Evolutionary conservation across 768 basidiomycete species (phyloP).

Genomic region (Scleroderma bovista): DNA sequence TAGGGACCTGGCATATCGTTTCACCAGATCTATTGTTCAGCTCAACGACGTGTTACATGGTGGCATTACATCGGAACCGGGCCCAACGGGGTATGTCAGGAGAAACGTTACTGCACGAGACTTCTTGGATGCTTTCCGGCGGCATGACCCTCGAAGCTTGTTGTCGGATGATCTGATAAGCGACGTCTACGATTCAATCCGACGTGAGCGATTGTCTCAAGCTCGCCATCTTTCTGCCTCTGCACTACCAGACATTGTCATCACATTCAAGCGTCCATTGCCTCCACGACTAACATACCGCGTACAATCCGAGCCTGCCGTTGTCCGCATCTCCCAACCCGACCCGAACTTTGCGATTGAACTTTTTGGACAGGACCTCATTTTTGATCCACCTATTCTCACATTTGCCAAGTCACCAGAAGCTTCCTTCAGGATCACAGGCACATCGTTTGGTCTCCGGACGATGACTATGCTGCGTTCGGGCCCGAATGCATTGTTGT

Average conservation of each 20-base stretch:
- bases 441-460: conserved; percentile 77
- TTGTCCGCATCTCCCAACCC: conserved; percentile 76
- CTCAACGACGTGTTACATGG: conserved; percentile 86
- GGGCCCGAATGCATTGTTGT: conserved; percentile 78
- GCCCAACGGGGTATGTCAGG: conserved; percentile 46
- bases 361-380: conserved; percentile 80
- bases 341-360: conserved; percentile 83
- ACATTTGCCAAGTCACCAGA: conserved; percentile 74
- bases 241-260: conserved; percentile 43
- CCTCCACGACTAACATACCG: conserved; percentile 83
- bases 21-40: conserved; percentile 78
- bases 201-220: conserved; percentile 65
- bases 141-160: conserved; percentile 63
- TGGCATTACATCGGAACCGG: conserved; percentile 56
- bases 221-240: conserved; percentile 45
- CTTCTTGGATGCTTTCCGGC: conserved; percentile 80
- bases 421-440: conserved; percentile 86
- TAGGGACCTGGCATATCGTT: conserved; percentile 69
- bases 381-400: conserved; percentile 82
- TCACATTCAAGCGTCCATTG: conserved; percentile 69
- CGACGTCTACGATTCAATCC: conserved; percentile 75
- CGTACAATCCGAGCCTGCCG: conserved; percentile 81
- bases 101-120: conserved; percentile 66
- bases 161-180: conserved; percentile 73
- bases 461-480: conserved; percentile 79